Base-by-base conservation (phyloP, 2,329 filamentous ascomycete genomes). In the Exophiala mesophila region DNA sequence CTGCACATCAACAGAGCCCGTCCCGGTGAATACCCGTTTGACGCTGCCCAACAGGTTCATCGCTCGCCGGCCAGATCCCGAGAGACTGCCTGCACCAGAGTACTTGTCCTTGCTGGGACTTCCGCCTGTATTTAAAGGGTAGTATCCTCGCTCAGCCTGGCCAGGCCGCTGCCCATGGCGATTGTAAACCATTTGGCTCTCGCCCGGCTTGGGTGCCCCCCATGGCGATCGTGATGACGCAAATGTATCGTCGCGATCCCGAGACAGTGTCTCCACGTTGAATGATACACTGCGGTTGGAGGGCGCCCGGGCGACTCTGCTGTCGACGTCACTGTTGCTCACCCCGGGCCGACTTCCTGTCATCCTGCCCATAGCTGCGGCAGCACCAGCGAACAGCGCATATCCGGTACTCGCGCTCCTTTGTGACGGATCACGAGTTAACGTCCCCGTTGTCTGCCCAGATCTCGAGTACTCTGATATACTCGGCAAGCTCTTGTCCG, bases 31-130 rank as follows among this genome's bases (percentile, higher is more conserved):
- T 8, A 82, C 81, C 26, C 82, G 73, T 13, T 77, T 72, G 15
- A 88, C 61, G 35, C 78, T 85, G 16, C 83, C 83, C 8, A 88
- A 67, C 80, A 82, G 86, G 17, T 74, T 75, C 65, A 65, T 81
- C 74, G 58, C 77, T 77, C 15, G 80, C 71, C 38, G 75, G 77
- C 0, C 75, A 69, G 2, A 74, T 68, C n/a, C 69, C 5, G 76
- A 76, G 3, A 77, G 77, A 55, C 69, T 73, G 56, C 74, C 77
- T 15, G 65, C 66, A 5, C 63, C 58, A 12, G 36, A 24, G 30
- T 53, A 50, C 29, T 50, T 54, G 16, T 59, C 59, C n/a, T 61
- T 63, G 50, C 55, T 58, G 7, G 54, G 50, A 31, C 40, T 52
- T 26, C 23, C 23, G 9, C 50, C 47, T 10, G 49, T 55, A 10